Base-by-base conservation (phyloP, 345 rosid species). In the Reutealis trisperma region DNA sequence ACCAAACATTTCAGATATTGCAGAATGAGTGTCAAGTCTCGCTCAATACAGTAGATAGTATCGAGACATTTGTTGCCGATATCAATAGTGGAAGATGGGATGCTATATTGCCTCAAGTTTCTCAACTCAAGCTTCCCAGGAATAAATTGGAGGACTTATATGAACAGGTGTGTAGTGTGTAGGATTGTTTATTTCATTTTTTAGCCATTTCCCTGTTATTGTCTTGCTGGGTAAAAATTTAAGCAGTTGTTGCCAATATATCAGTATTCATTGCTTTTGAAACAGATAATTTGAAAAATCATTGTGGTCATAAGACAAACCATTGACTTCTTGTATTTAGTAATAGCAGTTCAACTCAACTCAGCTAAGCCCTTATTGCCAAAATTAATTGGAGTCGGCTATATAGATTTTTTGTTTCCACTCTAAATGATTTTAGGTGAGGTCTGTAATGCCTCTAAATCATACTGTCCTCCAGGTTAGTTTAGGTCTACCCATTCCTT, bases 21-120 rank as follows among this genome's bases (percentile, higher is more conserved):
- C 99, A 96, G 80, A 92, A 84, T 73, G 99, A 96, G 85, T 92
- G 99, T 79, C 98, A 96, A 83, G 99, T 93, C 60, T 93, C 98
- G 41, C 81, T 96, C 32, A 96, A 96, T 64, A 93, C 98, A 0
- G 98, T 96, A 4, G 99, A 96, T 79, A 93, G 97, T 79, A 88
- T 92, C 59, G 98, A 96, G 82, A 92, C 99, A 0, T 96, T 96
- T 83, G 90, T 93, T 4, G 90, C 96, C 5, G 99, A 96, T 75
- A 82, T 96, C 61, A 93, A 93, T 78, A 77, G 91, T 68, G 99
- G 99, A 37, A 84, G 98, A 76, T 96, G 98, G 98, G 99, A 96
- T 75, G 90, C 93, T 0, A 88, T 96, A 41, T 79, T 96, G 83
- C 99, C 99, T 76, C 99, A 96, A 74, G 95, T 96, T 34, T 86